These are phyloP conservation scores for Onygena corvina DNA, from an alignment of 2,329 filamentous ascomycete genomes.

Conservation along the genomic window DNA sequence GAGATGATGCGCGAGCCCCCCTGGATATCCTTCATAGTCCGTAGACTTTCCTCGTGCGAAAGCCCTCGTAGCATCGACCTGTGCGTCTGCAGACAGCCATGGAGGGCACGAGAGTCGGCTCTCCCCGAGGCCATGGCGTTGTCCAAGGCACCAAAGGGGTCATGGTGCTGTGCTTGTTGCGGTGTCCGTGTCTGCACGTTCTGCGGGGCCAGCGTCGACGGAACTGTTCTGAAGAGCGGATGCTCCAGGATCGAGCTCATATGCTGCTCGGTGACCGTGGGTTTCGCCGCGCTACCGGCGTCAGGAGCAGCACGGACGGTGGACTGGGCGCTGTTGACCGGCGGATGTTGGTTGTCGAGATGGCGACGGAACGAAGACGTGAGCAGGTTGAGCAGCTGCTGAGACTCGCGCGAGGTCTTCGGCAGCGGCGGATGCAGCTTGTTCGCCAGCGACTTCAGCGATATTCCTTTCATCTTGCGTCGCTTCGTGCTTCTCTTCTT, in stretches of 20 bases:
- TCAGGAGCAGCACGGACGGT: constrained; percentile 17
- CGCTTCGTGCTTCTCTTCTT: not conserved
- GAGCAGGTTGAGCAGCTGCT: constrained; percentile 48
- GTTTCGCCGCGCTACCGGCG: not conserved
- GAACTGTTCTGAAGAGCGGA: constrained; percentile 32
- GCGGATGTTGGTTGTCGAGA: constrained; percentile 47
- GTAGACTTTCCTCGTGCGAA: constrained; percentile 11
- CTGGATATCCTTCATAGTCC: constrained; percentile 26
- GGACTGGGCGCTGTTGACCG: constrained; percentile 17
- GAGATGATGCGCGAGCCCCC: constrained; percentile 26
- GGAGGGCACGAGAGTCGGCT: constrained; percentile 20
- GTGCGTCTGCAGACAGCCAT: constrained; percentile 26
- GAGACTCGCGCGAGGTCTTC: constrained; percentile 45
- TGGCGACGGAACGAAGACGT: constrained; percentile 53
- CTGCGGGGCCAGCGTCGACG: constrained; percentile 17
- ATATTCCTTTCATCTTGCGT: not conserved
- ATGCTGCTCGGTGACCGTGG: constrained; percentile 26
- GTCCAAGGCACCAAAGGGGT: constrained; percentile 29
- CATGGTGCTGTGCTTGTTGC: constrained; percentile 16
- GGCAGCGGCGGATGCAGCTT: constrained; percentile 44
- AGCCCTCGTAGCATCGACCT: constrained; percentile 19
- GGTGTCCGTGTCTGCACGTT: not conserved
- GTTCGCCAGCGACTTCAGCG: constrained; percentile 39
- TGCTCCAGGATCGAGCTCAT: constrained; percentile 31
- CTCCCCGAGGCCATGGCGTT: constrained; percentile 30